These are phyloP conservation scores for Suhomyces terraborum DNA, from an alignment of 1,139 yeast species.

Conservation along the genomic window DNA sequence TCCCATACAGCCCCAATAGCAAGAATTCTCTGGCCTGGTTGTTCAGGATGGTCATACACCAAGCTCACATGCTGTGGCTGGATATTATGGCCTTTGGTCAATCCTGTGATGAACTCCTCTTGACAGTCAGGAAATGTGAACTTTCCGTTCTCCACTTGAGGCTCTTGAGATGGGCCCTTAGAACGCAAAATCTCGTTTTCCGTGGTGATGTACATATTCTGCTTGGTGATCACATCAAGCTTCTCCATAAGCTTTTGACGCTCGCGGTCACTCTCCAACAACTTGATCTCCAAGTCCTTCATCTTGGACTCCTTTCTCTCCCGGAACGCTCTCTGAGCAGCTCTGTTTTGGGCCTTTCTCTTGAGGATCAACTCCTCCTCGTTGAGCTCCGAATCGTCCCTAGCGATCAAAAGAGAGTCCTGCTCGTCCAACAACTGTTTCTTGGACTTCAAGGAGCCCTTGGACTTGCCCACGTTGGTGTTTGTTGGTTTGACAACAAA, in stretches of 20 bases:
- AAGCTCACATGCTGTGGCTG: slow-evolving; percentile 27
- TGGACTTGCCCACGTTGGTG: neutral
- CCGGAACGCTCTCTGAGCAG: slow-evolving; percentile 88
- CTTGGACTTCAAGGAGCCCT: slow-evolving; percentile 21
- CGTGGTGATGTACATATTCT: slow-evolving; percentile 55
- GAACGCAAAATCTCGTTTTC: slow-evolving; percentile 56
- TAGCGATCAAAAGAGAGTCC: slow-evolving; percentile 41
- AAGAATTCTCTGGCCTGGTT: slow-evolving; percentile 49
- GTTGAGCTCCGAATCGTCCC: slow-evolving; percentile 43
- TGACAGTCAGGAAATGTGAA: slow-evolving; percentile 43
- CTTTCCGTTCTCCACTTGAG: slow-evolving; percentile 11
- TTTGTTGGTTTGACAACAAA: neutral
- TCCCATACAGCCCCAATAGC: slow-evolving; percentile 87
- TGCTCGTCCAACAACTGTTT: slow-evolving; percentile 37
- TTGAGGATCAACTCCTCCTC: slow-evolving; percentile 55
- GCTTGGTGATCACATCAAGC: slow-evolving; percentile 55
- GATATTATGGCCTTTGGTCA: slow-evolving; percentile 28
- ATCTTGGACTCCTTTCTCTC: slow-evolving; percentile 78
- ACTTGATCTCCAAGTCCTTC: slow-evolving; percentile 64
- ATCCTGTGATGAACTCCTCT: slow-evolving; percentile 35
- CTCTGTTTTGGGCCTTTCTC: slow-evolving; percentile 81
- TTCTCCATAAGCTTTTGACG: slow-evolving; percentile 53
- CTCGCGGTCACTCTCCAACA: slow-evolving; percentile 62
- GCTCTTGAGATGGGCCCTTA: slow-evolving; percentile 8
- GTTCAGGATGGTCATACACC: slow-evolving; percentile 40